Base-by-base conservation (phyloP, 73 alveolate species). In the Uronychia binucleata region DNA sequence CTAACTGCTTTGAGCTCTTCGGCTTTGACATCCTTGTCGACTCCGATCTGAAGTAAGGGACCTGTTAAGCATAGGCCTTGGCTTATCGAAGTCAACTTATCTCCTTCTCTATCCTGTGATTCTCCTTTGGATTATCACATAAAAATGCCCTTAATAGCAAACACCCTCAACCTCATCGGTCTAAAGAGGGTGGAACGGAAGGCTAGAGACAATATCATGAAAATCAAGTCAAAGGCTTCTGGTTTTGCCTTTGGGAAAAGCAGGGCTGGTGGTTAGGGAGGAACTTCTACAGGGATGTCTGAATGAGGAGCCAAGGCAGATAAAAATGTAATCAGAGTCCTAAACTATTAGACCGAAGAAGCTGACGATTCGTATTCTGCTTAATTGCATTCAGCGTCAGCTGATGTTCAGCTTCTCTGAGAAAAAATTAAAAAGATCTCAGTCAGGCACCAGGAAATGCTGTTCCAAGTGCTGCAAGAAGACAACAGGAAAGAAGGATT, bases 11-110 rank as follows among this genome's bases (percentile, higher is more conserved):
- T 80, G 93, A 86, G 59, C 28, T 86, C 29, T 86, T 79, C 59
- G 93, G 93, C 13, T 86, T 30, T 59, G 93, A 86, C 34, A 86
- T 86, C n/a, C 28, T 86, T 1, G 57, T 87, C 1, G 93, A 87
- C 57, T 32, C n/a, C 26, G 76, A 78, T 58, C 74, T 85, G 14
- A 78, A 85, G 90, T 82, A 82, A 67, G 31, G 29, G 33, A 67
- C 1, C 26, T 27, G 26, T 67, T 26, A 11, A 11, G 30, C 5
- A 11, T 74, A 82, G 89, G 79, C 98, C 98, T 5, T 96, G 98
- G 98, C 87, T 96, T 13, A 82, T 96, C 46, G 99, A 96, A 92
- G 98, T 95, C 30, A 96, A 96, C 92, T 92, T 95, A 27, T 81
- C 94, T 28, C 99, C 99, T 29, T 88, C 98, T 59, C 84, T 95